phyloP scores from a whole-genome alignment of 106 monocot species.

The Dioscorea alata region DNA sequence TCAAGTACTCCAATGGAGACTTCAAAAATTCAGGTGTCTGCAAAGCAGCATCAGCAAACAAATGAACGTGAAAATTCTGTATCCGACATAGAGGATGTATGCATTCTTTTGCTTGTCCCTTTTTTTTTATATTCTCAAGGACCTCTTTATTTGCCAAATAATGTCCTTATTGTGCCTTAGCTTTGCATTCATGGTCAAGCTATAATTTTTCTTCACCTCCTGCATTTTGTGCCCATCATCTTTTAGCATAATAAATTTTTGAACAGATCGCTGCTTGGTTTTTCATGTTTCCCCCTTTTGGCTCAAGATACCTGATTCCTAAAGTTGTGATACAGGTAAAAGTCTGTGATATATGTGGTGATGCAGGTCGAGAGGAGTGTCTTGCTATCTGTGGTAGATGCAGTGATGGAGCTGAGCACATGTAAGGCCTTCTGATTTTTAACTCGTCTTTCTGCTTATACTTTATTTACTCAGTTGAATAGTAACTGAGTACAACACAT shows the following conservation, averaged over 20 bases:
- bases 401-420: constrained; percentile 96
- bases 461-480: not conserved
- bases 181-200: too few species aligned
- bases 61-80: constrained; percentile 18
- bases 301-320: too few species aligned
- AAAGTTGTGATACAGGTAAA: constrained; percentile 49
- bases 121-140: not conserved
- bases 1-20: not conserved
- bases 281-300: not conserved
- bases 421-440: constrained; percentile 43
- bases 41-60: not conserved
- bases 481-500: constrained; percentile 5
- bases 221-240: not conserved
- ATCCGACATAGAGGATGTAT: constrained; percentile 27
- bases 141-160: too few species aligned
- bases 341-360: constrained; percentile 98
- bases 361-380: constrained; percentile 75
- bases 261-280: not conserved
- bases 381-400: constrained; percentile 86
- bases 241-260: not conserved
- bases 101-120: constrained; percentile 17
- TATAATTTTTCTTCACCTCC: not conserved
- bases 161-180: not conserved
- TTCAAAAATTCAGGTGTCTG: constrained; percentile 2
- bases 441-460: not conserved